phyloP scores from a whole-genome alignment of 2,329 filamentous ascomycete genomes.

The Lecanicillium sp. region DNA sequence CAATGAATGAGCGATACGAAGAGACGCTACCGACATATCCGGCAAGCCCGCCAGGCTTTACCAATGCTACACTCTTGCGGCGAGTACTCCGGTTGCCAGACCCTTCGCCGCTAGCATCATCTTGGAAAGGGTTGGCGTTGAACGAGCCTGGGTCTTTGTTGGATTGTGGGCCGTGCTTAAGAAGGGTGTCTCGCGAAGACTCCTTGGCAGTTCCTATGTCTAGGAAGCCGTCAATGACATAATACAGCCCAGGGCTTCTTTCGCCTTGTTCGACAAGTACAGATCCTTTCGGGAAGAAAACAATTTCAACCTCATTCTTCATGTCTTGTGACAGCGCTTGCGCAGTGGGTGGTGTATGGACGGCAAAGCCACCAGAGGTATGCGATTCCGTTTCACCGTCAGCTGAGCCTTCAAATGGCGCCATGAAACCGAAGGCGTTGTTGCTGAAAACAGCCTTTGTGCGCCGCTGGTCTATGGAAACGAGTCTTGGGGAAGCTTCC shows the following conservation, averaged over 20 bases:
- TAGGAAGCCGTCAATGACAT: slow-evolving; percentile 93
- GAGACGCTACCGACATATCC: slow-evolving; percentile 93
- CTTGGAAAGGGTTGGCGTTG: slow-evolving; percentile 11
- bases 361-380: slow-evolving; percentile 60
- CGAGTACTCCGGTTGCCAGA: slow-evolving; percentile 38
- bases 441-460: slow-evolving; percentile 65
- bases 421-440: slow-evolving; percentile 86
- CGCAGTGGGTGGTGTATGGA: slow-evolving; percentile 54
- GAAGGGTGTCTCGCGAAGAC: slow-evolving; percentile 19
- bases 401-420: slow-evolving; percentile 63
- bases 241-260: slow-evolving; percentile 92
- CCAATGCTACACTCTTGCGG: slow-evolving; percentile 72
- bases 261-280: slow-evolving; percentile 95
- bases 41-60: slow-evolving; percentile 89
- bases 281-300: slow-evolving; percentile 91
- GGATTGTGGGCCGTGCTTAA: slow-evolving; percentile 11
- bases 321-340: slow-evolving; percentile 68
- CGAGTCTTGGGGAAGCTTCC: slow-evolving; percentile 76
- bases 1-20: slow-evolving; percentile 91
- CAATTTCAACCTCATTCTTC: slow-evolving; percentile 89
- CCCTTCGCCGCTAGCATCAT: slow-evolving; percentile 22
- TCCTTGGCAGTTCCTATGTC: slow-evolving; percentile 74
- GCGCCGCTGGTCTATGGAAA: slow-evolving; percentile 74
- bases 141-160: slow-evolving; percentile 15
- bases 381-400: slow-evolving; percentile 87